Evolutionary conservation across 805 yeast genomes (phyloP), one percentile per base, ranked within the genome.

Genomic region (Torulaspora quercuum): DNA sequence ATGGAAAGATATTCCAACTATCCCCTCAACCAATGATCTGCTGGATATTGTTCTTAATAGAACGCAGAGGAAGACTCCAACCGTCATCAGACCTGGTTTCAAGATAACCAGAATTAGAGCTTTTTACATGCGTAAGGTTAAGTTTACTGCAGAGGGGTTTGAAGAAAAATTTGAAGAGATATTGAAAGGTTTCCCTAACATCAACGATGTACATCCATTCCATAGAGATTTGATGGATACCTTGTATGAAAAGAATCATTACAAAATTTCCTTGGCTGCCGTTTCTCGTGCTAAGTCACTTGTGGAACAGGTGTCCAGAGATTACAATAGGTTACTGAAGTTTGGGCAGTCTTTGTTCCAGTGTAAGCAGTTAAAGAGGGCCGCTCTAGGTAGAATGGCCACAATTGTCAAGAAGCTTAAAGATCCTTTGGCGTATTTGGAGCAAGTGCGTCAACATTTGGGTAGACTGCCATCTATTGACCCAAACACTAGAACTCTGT

Each of bases 351-450:
- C 97, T 27, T 71, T 92, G 47, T 92, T 88, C 69, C 99, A 94
- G 72, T 92, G 99, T 76, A 92, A 92, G 69, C 98, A 92, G 71
- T 78, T 92, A 63, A 92, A 92, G 67, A 78, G 97, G 60, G 99
- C 99, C 51, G 99, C 97, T 20, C 70, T 92, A 55, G 99, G 99
- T 74, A 84, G 99, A 69, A 92, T 92, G 99, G 99, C 98, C 38
- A 92, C 99, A 22, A 88, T 92, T 56, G 81, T 81, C 57, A 92
- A 92, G 74, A 87, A 94, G 53, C 75, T 92, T 60, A 92, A 90
- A 68, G 98, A 92, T 63, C 90, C 98, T 13, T 72, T 92, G 43
- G 75, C 78, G 32, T 92, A 92, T 69, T 72, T 92, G 62, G 99
- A 92, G 70, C 97, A 92, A 70, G 99, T 92, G 41, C 82, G 99